Conservation (phyloP, 345 rosid genomes). For the Microthlaspi erraticum region DNA sequence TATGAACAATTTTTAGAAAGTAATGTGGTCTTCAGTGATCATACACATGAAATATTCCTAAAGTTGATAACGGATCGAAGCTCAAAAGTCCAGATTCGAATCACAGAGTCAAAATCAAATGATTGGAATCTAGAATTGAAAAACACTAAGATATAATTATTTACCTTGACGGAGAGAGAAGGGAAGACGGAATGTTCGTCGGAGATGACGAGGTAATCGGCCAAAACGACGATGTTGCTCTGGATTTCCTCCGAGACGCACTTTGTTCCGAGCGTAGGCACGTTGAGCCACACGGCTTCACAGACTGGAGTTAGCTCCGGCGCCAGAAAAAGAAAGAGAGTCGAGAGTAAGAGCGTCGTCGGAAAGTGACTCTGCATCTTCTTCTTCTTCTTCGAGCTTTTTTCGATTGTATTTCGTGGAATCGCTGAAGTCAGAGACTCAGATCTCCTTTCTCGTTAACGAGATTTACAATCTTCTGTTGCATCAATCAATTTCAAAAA, state of each 20-base stretch:
- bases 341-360: constrained; percentile 26
- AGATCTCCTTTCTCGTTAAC: constrained; percentile 34
- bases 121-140: background rate
- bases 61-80: constrained; percentile 3
- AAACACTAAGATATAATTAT: background rate
- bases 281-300: constrained; percentile 75
- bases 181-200: constrained; percentile 56
- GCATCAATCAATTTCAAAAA: too few relatives aligned
- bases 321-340: constrained; percentile 13
- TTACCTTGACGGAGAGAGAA: constrained; percentile 74
- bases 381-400: constrained; percentile 13
- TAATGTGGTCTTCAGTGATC: background rate
- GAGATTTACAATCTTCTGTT: background rate
- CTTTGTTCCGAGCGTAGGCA: constrained; percentile 71
- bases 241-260: constrained; percentile 96
- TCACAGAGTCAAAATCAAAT: constrained; percentile 13
- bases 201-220: constrained; percentile 76
- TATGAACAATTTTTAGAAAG: constrained; percentile 9
- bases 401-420: constrained; percentile 9
- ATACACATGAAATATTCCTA: background rate
- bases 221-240: constrained; percentile 78
- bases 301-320: constrained; percentile 34
- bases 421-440: background rate
- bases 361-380: constrained; percentile 22
- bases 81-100: too few relatives aligned